phyloP scores from a whole-genome alignment of 2,329 filamentous ascomycete species.

The Ascosphaera acerosa region DNA sequence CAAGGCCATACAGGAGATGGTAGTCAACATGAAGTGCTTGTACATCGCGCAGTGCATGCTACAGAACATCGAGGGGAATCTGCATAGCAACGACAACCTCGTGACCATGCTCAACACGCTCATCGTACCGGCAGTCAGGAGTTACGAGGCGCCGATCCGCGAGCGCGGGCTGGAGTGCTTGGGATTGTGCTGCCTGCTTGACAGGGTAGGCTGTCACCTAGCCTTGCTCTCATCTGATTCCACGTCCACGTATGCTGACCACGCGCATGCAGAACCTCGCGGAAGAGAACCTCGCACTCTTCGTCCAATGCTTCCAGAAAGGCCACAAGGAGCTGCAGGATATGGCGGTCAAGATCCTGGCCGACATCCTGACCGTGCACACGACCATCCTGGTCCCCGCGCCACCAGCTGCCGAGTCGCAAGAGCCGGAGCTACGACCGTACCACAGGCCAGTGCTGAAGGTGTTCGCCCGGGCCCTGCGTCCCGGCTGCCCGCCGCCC shows the following conservation, averaged over 20 bases:
- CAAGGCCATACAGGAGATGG: slow-evolving; percentile 48
- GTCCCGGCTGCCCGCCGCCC: slow-evolving; percentile 39
- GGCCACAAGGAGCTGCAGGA: slow-evolving; percentile 76
- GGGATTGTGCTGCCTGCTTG: slow-evolving; percentile 72
- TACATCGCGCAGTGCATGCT: slow-evolving; percentile 97
- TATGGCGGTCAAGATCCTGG: slow-evolving; percentile 72
- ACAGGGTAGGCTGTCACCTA: slow-evolving; percentile 30
- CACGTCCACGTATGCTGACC: not conserved
- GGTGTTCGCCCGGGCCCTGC: slow-evolving; percentile 61
- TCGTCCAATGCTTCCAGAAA: slow-evolving; percentile 89
- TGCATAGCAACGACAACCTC: slow-evolving; percentile 76
- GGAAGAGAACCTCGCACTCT: slow-evolving; percentile 72
- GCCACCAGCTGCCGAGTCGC: slow-evolving; percentile 16
- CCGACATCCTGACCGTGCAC: slow-evolving; percentile 77
- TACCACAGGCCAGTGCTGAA: slow-evolving; percentile 45
- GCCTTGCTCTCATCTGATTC: not conserved
- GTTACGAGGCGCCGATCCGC: slow-evolving; percentile 74
- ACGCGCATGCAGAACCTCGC: slow-evolving; percentile 46
- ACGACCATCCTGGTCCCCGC: slow-evolving; percentile 44
- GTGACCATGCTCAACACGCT: slow-evolving; percentile 96
- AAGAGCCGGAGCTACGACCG: slow-evolving; percentile 24
- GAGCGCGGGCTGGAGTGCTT: slow-evolving; percentile 76
- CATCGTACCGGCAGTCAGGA: slow-evolving; percentile 81
- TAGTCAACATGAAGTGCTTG: slow-evolving; percentile 95
- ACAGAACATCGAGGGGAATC: slow-evolving; percentile 64